Base-by-base conservation (phyloP, 495 filamentous ascomycete genomes). In the Neurospora africana region DNA sequence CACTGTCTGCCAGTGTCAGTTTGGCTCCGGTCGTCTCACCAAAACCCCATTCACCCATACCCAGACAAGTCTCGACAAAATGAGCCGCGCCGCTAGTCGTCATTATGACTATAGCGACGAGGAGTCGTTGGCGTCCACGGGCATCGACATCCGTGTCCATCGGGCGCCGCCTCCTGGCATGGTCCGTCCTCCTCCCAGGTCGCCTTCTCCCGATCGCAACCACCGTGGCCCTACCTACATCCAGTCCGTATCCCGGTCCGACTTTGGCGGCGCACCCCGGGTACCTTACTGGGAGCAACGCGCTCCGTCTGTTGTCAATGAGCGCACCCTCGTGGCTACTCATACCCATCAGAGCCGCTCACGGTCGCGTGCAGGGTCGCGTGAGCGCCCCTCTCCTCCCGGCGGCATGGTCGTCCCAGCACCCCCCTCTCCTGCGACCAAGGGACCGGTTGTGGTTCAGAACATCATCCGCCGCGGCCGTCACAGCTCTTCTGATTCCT, bases 391-490 rank as follows among this genome's bases (percentile, higher is more conserved):
- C 21, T 79, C 81, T 35, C 74, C 71, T 74, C 30, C 68, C 75
- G 13, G 71, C 74, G 17, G 69, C 75, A 21, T 76, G 79, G 33
- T 71, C 78, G n/a, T 33, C 27, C 53, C 53, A 65, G 23, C 23
- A 33, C 53, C 53, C 3, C 53, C 53, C 8, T 65, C 53, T 65
- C 53, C 53, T 65, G 53, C 27, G 13, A 35, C 23, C 27, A 65
- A 33, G 53, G 73, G 78, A 35, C 83, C 84, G 6, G 79, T 87
- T n/a, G 80, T 87, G 44, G 86, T 86, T 75, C 84, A 86, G 69
- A 87, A 86, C 72, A 77, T 79, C 70, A 83, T 84, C 58, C 68
- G 38, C 65, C 40, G 65, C 70, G 65, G 35, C 68, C 58, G 35
- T 40, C 41, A 39, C 70, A 81, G 53, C 68, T 78, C 81, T 72